Evolutionary conservation across 208 protist species (phyloP).

Genomic region (Trypanosoma theileri): DNA sequence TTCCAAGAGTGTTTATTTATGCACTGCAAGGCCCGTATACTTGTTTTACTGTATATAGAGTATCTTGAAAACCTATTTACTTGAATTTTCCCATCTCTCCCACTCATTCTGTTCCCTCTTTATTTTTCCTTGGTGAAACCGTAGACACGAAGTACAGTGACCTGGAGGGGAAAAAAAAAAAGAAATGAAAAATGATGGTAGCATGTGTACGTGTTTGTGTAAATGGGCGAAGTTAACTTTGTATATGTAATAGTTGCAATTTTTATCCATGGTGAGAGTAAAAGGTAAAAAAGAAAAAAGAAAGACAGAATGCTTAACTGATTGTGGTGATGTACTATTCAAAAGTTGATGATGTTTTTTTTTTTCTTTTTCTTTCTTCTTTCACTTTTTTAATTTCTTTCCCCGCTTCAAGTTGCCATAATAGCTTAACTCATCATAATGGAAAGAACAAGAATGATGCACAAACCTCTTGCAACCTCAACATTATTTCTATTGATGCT

Average conservation of each 20-base stretch:
- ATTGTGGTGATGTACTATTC: no score
- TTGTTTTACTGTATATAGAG: no score
- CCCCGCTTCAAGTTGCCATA: no score
- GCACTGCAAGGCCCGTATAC: no score
- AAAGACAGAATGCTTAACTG: no score
- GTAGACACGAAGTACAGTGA: background rate
- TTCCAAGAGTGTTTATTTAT: background rate
- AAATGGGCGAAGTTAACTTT: background rate
- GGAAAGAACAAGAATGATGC: background rate
- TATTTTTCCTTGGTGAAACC: background rate
- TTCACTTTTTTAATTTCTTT: no score
- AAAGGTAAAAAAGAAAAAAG: no score
- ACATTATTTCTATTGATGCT: background rate
- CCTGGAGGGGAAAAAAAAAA: background rate
- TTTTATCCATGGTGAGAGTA: no score
- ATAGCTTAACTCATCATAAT: background rate
- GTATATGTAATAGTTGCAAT: no score
- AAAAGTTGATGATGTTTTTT: no score
- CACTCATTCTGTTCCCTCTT: background rate
- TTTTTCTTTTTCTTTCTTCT: no score
- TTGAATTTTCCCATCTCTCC: background rate
- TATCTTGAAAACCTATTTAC: background rate
- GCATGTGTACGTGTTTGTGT: conserved; percentile 2
- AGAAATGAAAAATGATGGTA: background rate
- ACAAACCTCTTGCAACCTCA: background rate